phyloP scores from a whole-genome alignment of 2,329 filamentous ascomycete genomes.

The Aspergillus felis region DNA sequence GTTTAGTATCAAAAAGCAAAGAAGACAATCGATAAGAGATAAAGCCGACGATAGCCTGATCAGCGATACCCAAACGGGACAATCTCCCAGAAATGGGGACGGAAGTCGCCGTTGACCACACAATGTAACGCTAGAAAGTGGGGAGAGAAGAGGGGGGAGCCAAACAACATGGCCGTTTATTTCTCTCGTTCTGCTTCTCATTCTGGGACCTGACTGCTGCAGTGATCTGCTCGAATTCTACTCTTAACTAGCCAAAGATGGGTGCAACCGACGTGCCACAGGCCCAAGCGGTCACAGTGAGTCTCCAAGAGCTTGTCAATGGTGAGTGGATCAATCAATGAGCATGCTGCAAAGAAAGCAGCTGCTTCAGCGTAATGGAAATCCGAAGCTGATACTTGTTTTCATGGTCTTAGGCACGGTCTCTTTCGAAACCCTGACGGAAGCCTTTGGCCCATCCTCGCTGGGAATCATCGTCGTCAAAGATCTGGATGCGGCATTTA shows the following conservation, averaged over 20 bases:
- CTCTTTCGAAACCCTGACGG: slow-evolving; percentile 42
- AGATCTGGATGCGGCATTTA: slow-evolving; percentile 71
- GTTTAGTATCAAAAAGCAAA: too few relatives aligned
- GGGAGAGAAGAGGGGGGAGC: background rate
- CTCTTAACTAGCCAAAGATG: slow-evolving; percentile 9
- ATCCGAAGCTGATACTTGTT: background rate
- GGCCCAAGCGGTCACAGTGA: slow-evolving; percentile 45
- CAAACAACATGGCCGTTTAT: background rate
- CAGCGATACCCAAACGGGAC: background rate
- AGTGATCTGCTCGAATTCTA: background rate
- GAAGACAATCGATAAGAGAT: background rate
- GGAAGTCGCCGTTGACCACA: background rate
- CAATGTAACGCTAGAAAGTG: background rate
- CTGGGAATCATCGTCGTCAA: slow-evolving; percentile 92
- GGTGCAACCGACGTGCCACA: slow-evolving; percentile 18
- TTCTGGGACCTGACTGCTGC: background rate
- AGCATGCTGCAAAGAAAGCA: background rate
- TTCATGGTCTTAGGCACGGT: slow-evolving; percentile 29
- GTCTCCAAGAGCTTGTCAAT: slow-evolving; percentile 45
- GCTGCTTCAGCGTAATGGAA: background rate
- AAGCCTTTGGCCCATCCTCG: slow-evolving; percentile 86
- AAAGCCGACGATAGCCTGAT: background rate
- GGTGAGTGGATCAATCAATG: slow-evolving; percentile 31
- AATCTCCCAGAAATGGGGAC: background rate
- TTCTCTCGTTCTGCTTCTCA: background rate